A percentile compares a stretch with the other conserved stretches of the same genome.
phyloP scores from a whole-genome alignment of 257 asterid genomes.

The Fraxinus pennsylvanica region DNA sequence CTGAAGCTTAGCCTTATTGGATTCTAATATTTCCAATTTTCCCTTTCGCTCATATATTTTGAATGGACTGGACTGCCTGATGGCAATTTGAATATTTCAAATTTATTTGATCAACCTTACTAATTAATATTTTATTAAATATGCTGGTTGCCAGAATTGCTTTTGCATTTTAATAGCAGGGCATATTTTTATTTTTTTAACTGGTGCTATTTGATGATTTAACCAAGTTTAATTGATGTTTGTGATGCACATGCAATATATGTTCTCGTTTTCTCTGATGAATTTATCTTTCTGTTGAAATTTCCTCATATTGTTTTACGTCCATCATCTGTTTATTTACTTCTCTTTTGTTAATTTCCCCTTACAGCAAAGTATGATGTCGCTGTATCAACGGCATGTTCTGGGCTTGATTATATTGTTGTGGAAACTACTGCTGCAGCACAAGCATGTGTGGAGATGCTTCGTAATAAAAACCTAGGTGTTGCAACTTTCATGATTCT shows the following conservation, averaged over 20 bases:
- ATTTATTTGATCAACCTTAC: not conserved
- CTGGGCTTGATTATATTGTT: slow-evolving; percentile 89
- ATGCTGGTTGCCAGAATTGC: slow-evolving; percentile 4
- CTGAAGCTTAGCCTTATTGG: not conserved
- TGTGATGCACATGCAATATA: not conserved
- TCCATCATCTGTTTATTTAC: not conserved
- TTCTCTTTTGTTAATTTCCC: slow-evolving; percentile 11
- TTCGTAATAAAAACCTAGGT: slow-evolving; percentile 79
- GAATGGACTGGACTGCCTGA: not conserved
- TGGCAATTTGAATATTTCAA: not conserved
- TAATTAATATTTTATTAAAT: not conserved
- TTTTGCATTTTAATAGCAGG: slow-evolving; percentile 2
- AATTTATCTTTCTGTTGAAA: not conserved
- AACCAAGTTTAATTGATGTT: not conserved
- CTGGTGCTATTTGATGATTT: slow-evolving; percentile 11
- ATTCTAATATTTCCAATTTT: not conserved
- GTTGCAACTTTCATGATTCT: slow-evolving; percentile 97
- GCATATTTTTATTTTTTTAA: slow-evolving; percentile 10
- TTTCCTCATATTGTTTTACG: not conserved
- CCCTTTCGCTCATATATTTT: not conserved
- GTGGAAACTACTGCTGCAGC: slow-evolving; percentile 90
- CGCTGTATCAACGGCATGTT: slow-evolving; percentile 93
- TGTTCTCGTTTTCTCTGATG: not conserved
- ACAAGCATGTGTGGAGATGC: slow-evolving; percentile 83
- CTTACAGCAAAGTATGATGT: slow-evolving; percentile 84